These are phyloP conservation scores for Citrus unshiu DNA, from an alignment of 345 rosid species.

Conservation along the genomic window DNA sequence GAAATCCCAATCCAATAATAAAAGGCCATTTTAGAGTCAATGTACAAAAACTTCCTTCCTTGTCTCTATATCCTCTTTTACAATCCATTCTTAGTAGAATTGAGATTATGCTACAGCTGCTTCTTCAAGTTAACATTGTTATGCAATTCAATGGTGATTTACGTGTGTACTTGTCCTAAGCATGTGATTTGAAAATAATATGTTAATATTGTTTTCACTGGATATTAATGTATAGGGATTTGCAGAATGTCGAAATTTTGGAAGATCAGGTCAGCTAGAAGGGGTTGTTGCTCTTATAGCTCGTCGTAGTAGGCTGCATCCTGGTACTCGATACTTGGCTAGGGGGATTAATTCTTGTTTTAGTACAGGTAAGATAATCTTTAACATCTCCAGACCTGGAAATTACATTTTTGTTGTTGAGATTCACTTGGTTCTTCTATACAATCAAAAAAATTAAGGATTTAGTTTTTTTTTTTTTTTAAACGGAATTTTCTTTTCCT, in stretches of 20 bases:
- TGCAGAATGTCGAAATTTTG: conserved; percentile 92
- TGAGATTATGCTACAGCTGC: neutral
- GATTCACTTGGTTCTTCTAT: neutral
- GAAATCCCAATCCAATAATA: neutral
- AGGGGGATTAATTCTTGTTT: conserved; percentile 96
- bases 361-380: conserved; percentile 72
- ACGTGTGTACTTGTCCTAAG: neutral
- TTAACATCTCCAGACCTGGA: neutral
- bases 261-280: conserved; percentile 87
- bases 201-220: conserved; percentile 46
- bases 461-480: neutral
- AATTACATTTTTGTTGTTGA: neutral
- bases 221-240: conserved; percentile 85
- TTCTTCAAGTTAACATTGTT: neutral
- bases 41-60: neutral
- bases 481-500: neutral
- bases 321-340: conserved; percentile 98
- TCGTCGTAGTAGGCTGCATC: conserved; percentile 96
- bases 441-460: neutral
- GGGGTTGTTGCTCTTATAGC: conserved; percentile 91
- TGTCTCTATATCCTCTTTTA: neutral
- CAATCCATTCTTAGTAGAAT: neutral
- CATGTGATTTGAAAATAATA: conserved; percentile 11
- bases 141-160: conserved; percentile 4
- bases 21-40: neutral